Percentiles rank a stretch among this genome's conserved stretches.
Conservation (phyloP, 2,329 filamentous ascomycete species). For the Epichloe typhina region DNA sequence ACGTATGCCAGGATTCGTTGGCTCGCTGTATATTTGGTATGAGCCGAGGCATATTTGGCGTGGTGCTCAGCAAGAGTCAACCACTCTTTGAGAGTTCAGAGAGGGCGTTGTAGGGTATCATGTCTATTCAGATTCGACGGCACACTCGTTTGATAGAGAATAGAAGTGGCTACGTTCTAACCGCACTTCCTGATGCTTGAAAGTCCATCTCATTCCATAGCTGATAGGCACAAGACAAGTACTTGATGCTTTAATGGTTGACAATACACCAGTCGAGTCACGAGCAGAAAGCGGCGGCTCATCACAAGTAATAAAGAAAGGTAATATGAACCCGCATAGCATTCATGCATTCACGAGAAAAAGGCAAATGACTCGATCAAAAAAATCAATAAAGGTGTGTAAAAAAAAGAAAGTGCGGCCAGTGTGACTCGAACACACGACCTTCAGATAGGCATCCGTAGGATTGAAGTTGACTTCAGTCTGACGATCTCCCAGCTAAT, state of each 20-base stretch:
- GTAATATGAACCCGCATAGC: no score
- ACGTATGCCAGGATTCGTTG: not conserved
- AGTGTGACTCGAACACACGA: slow-evolving; percentile 12
- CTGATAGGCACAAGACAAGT: no score
- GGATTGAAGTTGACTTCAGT: slow-evolving; percentile 15
- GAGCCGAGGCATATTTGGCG: not conserved
- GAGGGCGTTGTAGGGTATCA: not conserved
- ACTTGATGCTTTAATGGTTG: no score
- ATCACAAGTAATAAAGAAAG: no score
- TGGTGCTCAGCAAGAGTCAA: not conserved
- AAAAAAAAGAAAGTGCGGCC: not conserved
- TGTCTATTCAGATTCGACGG: not conserved
- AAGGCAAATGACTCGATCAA: no score
- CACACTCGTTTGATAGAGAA: slow-evolving; percentile 7
- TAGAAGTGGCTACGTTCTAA: slow-evolving; percentile 1
- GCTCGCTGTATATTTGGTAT: slow-evolving; percentile 1
- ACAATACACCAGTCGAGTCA: no score
- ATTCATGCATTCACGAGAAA: no score
- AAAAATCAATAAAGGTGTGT: no score
- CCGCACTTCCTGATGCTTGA: not conserved
- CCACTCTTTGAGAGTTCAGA: not conserved
- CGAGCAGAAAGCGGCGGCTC: no score
- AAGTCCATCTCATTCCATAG: no score
- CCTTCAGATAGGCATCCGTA: slow-evolving; percentile 14
- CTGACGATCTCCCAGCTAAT: slow-evolving; percentile 16